A percentile compares a stretch with the other conserved stretches of the same genome.
These are phyloP conservation scores for Acidiella bohemica DNA, from an alignment of 495 filamentous ascomycete species.

Conservation along the genomic window DNA sequence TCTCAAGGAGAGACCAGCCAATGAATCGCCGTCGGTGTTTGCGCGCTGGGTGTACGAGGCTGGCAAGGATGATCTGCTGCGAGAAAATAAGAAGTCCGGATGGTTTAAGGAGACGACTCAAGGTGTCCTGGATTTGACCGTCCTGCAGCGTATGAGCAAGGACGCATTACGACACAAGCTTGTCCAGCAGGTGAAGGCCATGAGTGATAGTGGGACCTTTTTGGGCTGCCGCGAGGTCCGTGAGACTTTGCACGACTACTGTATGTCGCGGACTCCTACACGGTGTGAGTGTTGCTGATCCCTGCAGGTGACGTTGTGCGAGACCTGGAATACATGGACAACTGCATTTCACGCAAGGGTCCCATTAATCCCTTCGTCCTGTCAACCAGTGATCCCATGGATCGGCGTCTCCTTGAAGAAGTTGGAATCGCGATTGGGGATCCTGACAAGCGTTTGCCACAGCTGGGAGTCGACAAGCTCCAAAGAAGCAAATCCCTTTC, in stretches of 20 bases:
- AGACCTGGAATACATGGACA: constrained; percentile 12
- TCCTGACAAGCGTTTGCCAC: constrained; percentile 1
- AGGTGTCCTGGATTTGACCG: constrained; percentile 11
- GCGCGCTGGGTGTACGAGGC: constrained; percentile 12
- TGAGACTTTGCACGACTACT: constrained; percentile 12
- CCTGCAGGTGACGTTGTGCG: constrained; percentile 6
- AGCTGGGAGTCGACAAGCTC: not conserved
- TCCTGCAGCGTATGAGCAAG: constrained; percentile 8
- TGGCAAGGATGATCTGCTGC: constrained; percentile 10
- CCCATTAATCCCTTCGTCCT: constrained; percentile 7
- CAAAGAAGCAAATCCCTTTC: not conserved
- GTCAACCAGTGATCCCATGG: constrained; percentile 3
- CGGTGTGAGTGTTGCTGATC: too few relatives aligned
- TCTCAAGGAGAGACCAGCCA: too few relatives aligned
- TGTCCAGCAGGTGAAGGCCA: constrained; percentile 12
- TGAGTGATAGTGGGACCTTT: constrained; percentile 7
- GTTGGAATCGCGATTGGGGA: constrained; percentile 2
- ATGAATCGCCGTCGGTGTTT: constrained; percentile 3
- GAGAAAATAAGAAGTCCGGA: not conserved
- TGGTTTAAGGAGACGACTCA: not conserved
- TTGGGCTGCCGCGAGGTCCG: constrained; percentile 10
- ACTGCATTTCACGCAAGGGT: not conserved
- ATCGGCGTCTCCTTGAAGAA: constrained; percentile 12
- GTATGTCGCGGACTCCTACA: too few relatives aligned
- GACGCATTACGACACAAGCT: constrained; percentile 12